These are phyloP conservation scores for Vigna trinervia DNA, from an alignment of 306 rosid species.

Conservation along the genomic window DNA sequence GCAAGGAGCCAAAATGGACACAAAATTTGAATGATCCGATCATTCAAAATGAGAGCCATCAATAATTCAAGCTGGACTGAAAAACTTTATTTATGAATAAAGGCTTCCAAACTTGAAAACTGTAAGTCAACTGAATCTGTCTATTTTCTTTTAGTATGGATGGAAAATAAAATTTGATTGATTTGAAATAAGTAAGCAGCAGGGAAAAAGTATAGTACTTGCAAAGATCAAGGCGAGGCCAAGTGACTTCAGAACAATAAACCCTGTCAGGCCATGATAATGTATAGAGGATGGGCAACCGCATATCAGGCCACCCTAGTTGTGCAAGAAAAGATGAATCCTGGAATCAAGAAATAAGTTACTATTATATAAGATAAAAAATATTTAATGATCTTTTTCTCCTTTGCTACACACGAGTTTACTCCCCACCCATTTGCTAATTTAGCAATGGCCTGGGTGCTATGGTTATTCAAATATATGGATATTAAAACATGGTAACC, in stretches of 20 bases:
- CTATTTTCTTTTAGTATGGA: slow-evolving; percentile 15
- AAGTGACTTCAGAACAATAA: slow-evolving; percentile 89
- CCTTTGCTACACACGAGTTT: slow-evolving; percentile 14
- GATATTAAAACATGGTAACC: slow-evolving; percentile 16
- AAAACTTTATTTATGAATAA: slow-evolving; percentile 16
- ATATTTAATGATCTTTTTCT: not conserved
- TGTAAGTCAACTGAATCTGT: slow-evolving; percentile 5
- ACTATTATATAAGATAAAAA: slow-evolving; percentile 22
- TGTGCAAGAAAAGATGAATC: slow-evolving; percentile 97
- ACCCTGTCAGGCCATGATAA: slow-evolving; percentile 97
- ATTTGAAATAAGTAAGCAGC: slow-evolving; percentile 35
- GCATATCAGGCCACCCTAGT: slow-evolving; percentile 99
- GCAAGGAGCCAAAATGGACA: slow-evolving; percentile 17
- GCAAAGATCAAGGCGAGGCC: slow-evolving; percentile 99
- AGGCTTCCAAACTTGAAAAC: slow-evolving; percentile 4
- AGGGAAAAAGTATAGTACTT: slow-evolving; percentile 63
- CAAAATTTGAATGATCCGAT: not conserved
- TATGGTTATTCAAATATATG: not conserved
- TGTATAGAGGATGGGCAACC: slow-evolving; percentile 96
- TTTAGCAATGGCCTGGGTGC: no score
- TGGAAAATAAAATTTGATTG: slow-evolving; percentile 14
- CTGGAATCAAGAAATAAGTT: slow-evolving; percentile 52
- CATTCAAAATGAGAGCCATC: slow-evolving; percentile 1
- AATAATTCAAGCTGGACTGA: slow-evolving; percentile 1
- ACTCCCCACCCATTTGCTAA: not conserved